phyloP scores from a whole-genome alignment of 2,329 filamentous ascomycete genomes.

The Elsinoe australis region DNA sequence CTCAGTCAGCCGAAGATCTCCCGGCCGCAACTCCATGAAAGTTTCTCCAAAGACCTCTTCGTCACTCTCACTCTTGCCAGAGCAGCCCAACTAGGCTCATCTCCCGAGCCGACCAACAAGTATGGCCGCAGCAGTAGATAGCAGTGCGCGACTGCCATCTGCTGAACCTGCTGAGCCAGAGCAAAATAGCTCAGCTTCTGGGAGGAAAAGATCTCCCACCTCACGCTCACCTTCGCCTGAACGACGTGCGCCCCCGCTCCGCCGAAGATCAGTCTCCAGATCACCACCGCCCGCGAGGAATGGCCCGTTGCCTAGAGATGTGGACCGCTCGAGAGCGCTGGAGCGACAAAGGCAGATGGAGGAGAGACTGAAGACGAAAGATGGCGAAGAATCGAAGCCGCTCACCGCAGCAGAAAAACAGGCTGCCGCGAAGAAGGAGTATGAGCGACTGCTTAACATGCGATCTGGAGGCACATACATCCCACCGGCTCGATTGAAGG shows the following conservation, averaged over 20 bases:
- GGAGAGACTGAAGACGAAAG: constrained; percentile 33
- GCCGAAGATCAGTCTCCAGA: constrained; percentile 28
- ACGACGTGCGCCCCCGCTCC: constrained; percentile 28
- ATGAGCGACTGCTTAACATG: constrained; percentile 84
- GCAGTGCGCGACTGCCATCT: constrained; percentile 7
- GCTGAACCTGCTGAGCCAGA: constrained; percentile 17
- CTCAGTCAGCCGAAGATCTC: constrained; percentile 5
- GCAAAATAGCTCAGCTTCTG: constrained; percentile 16
- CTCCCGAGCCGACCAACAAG: too few species aligned
- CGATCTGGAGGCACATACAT: constrained; percentile 95
- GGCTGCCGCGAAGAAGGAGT: constrained; percentile 81
- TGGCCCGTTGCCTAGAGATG: constrained; percentile 39
- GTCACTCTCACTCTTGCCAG: neutral
- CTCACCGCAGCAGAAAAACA: constrained; percentile 74
- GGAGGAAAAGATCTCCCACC: constrained; percentile 29
- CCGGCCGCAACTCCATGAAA: constrained; percentile 13
- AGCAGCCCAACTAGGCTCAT: too few species aligned
- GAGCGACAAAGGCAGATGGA: constrained; percentile 48
- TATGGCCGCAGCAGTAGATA: constrained; percentile 15
- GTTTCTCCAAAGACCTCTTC: constrained; percentile 6
- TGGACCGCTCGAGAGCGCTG: constrained; percentile 43
- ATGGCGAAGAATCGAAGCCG: constrained; percentile 44
- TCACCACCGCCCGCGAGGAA: constrained; percentile 28
- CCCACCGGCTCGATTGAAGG: constrained; percentile 79
- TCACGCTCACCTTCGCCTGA: constrained; percentile 32